Conservation (phyloP, 805 yeast genomes). For the Teunomyces funiuensis region DNA sequence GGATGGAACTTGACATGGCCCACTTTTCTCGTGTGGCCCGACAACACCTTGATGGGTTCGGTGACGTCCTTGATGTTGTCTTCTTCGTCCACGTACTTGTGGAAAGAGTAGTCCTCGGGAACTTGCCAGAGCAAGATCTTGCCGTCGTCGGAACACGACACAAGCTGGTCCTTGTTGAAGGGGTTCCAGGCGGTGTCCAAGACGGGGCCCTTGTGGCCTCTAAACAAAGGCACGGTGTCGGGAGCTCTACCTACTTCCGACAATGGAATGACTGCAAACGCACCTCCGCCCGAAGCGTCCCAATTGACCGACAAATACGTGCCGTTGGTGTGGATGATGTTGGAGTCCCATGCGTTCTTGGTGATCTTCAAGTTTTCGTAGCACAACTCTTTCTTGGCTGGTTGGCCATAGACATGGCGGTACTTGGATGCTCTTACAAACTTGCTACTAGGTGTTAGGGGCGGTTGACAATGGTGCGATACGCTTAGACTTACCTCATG, state of each 20-base stretch:
- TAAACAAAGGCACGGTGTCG: slow-evolving; percentile 86
- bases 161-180: slow-evolving; percentile 62
- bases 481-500: slow-evolving; percentile 2
- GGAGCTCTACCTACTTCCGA: slow-evolving; percentile 88
- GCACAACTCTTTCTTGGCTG: slow-evolving; percentile 64
- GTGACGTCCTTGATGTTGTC: slow-evolving; percentile 64
- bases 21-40: slow-evolving; percentile 92
- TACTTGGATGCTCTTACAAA: slow-evolving; percentile 96
- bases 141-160: slow-evolving; percentile 29
- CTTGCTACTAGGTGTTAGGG: slow-evolving; percentile 56
- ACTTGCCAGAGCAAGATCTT: slow-evolving; percentile 84
- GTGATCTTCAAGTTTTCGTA: slow-evolving; percentile 77
- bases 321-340: slow-evolving; percentile 83
- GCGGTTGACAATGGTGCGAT: background rate
- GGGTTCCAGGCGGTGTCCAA: slow-evolving; percentile 96
- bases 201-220: slow-evolving; percentile 95
- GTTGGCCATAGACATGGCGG: slow-evolving; percentile 95
- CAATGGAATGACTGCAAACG: slow-evolving; percentile 90
- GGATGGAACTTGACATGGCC: slow-evolving; percentile 93
- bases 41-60: slow-evolving; percentile 63
- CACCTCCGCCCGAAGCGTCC: slow-evolving; percentile 97
- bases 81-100: slow-evolving; percentile 50
- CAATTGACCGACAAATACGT: slow-evolving; percentile 84
- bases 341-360: slow-evolving; percentile 95
- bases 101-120: slow-evolving; percentile 78